Evolutionary conservation across 345 rosid genomes (phyloP).

Genomic region (Dovyalis caffra): DNA sequence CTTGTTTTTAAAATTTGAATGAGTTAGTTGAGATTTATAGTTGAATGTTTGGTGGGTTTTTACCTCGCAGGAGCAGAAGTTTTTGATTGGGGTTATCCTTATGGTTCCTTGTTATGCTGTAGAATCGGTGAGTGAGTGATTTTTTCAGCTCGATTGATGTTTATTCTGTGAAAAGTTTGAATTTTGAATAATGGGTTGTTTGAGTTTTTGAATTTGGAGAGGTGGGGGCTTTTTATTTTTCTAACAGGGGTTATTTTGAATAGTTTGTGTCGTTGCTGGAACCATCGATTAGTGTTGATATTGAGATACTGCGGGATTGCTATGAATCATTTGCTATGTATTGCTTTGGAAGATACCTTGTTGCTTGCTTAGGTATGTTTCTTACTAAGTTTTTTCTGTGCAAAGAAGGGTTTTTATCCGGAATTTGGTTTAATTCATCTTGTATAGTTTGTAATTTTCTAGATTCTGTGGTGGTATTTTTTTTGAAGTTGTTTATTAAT

Average conservation of each 20-base stretch:
- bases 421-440: background rate
- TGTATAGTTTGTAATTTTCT: background rate
- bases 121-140: conserved; percentile 65
- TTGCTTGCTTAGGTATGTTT: conserved; percentile 90
- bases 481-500: background rate
- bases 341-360: conserved; percentile 98
- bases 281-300: conserved; percentile 87
- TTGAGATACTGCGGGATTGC: conserved; percentile 90
- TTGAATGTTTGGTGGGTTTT: conserved; percentile 9
- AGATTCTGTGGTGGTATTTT: background rate
- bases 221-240: background rate
- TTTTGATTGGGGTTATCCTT: conserved; percentile 92
- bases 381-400: conserved; percentile 5
- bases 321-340: conserved; percentile 99
- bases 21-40: background rate
- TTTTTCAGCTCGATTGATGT: background rate
- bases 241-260: conserved; percentile 16
- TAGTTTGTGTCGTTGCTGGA: conserved; percentile 89
- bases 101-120: conserved; percentile 97
- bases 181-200: background rate
- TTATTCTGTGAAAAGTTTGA: background rate
- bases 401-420: background rate
- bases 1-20: background rate
- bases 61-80: conserved; percentile 82
- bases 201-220: background rate